phyloP scores from a whole-genome alignment of 345 rosid genomes.

The Ailanthus altissimus region DNA sequence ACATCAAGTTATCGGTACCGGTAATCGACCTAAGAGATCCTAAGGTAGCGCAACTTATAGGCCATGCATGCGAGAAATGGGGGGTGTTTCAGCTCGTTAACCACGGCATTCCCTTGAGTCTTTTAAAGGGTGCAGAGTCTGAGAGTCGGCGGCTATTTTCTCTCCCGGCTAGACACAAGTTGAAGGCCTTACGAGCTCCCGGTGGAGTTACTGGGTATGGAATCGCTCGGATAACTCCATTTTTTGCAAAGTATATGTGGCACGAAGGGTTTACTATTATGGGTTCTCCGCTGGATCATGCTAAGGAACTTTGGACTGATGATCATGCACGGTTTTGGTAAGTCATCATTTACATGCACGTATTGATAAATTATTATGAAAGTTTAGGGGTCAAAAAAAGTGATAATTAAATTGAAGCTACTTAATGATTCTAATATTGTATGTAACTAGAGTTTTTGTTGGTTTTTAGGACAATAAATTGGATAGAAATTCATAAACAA shows the following conservation, averaged over 20 bases:
- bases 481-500: no score
- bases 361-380: neutral
- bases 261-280: conserved; percentile 88
- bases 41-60: conserved; percentile 36
- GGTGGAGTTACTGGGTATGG: conserved; percentile 71
- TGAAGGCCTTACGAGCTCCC: conserved; percentile 55
- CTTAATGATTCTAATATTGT: neutral
- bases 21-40: conserved; percentile 54
- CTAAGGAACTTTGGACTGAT: conserved; percentile 70
- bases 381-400: neutral
- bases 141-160: conserved; percentile 58
- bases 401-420: neutral
- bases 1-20: conserved; percentile 41
- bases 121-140: conserved; percentile 51
- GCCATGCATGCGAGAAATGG: conserved; percentile 67
- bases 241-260: conserved; percentile 80
- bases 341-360: conserved; percentile 42
- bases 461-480: no score
- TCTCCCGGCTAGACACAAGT: conserved; percentile 60
- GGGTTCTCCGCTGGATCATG: conserved; percentile 67
- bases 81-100: conserved; percentile 72
- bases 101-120: conserved; percentile 52
- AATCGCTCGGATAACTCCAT: conserved; percentile 62
- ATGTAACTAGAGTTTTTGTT: no score
- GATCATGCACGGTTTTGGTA: conserved; percentile 62